phyloP scores from a whole-genome alignment of 768 basidiomycete genomes.

The Panaeolus papilionaceus region DNA sequence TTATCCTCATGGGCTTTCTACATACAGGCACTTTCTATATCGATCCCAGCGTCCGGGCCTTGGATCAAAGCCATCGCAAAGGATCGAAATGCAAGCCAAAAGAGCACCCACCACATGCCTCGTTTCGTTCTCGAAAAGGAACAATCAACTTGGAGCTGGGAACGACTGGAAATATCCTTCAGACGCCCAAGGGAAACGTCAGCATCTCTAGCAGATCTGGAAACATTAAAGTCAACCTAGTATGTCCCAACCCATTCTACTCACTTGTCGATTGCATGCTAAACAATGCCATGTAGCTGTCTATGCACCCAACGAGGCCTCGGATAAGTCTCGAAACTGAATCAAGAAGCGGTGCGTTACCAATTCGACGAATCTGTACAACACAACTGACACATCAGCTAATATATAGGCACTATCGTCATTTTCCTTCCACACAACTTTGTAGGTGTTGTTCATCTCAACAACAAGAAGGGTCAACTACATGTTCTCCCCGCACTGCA shows the following conservation, averaged over 20 bases:
- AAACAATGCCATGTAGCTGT: conserved; percentile 33
- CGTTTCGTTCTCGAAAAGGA: conserved; percentile 49
- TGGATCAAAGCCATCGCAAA: conserved; percentile 29
- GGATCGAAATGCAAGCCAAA: conserved; percentile 32
- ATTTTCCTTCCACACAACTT: conserved; percentile 43
- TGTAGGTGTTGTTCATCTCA: conserved; percentile 43
- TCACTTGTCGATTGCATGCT: not conserved
- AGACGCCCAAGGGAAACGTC: conserved; percentile 40
- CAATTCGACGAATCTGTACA: conserved; percentile 10
- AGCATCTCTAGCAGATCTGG: conserved; percentile 43
- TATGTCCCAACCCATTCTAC: conserved; percentile 24
- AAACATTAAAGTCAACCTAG: conserved; percentile 47
- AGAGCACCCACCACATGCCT: conserved; percentile 41
- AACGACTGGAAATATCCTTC: conserved; percentile 41
- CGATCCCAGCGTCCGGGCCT: conserved; percentile 41
- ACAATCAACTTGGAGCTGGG: conserved; percentile 44
- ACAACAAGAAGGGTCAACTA: conserved; percentile 38
- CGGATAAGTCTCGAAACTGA: conserved; percentile 44
- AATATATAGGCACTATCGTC: conserved; percentile 38
- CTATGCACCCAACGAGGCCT: conserved; percentile 38
- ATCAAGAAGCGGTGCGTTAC: conserved; percentile 38
- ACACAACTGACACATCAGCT: not conserved
- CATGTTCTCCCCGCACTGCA: conserved; percentile 42
- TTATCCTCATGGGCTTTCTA: not conserved
- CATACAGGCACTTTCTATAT: conserved; percentile 47